phyloP scores from a whole-genome alignment of 495 filamentous ascomycete genomes.

The Trichoderma erinaceum region DNA sequence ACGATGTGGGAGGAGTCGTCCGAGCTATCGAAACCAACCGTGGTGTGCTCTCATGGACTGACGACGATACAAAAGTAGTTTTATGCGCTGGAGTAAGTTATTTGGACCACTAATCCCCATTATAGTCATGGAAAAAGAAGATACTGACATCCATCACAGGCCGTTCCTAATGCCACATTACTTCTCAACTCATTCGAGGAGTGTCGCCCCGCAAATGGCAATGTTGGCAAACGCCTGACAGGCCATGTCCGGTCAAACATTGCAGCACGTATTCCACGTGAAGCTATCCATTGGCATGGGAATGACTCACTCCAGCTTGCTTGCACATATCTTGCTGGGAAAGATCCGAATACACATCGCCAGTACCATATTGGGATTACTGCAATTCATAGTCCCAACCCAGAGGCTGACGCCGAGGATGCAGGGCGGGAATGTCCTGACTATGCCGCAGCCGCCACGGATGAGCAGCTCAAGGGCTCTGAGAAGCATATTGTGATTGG shows the following conservation, averaged over 20 bases:
- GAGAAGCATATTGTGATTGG: background rate
- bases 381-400: background rate
- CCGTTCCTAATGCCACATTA: background rate
- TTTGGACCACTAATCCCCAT: background rate
- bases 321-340: background rate
- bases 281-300: background rate
- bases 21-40: background rate
- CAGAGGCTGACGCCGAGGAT: background rate
- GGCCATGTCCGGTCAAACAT: background rate
- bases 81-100: background rate
- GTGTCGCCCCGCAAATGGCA: background rate
- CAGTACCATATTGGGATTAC: background rate
- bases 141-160: background rate
- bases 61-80: background rate
- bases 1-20: background rate
- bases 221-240: background rate
- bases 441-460: background rate
- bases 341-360: background rate
- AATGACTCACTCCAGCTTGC: background rate
- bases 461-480: background rate
- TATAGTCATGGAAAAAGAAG: background rate
- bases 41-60: background rate
- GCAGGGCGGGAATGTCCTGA: background rate
- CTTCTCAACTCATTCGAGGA: background rate
- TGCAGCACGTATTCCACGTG: background rate